Evolutionary conservation across 352 stramenopile genomes (phyloP), one percentile per base, ranked within the genome.

Genomic region (Pythium aquatile): DNA sequence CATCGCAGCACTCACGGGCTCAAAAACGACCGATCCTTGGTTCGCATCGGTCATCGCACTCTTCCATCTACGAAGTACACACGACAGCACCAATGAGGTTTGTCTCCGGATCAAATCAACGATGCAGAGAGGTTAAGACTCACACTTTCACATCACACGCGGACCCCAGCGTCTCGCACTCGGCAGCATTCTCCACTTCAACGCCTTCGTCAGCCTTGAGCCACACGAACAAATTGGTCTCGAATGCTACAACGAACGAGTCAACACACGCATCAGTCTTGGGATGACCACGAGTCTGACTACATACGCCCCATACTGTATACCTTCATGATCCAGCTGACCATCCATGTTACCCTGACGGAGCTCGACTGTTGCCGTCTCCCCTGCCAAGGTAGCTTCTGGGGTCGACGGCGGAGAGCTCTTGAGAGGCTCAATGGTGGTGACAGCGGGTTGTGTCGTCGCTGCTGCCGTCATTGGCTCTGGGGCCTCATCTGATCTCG

Each of bases 181-280:
- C 66, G 0, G 47, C 42, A 2, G 72, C 24, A 29, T 79, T 72
- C 9, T 81, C 70, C 8, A 90, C 67, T 20, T 88, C 61, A 1
- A 90, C 77, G 20, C 79, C 81, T 29, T 66, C 71, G 54, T 90
- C 77, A 5, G 75, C 75, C 20, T 76, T 72, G 10, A 90, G 66
- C 81, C 81, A 90, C 46, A 83, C 10, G 2, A 74, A 30, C 16
- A 88, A 52, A 14, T 76, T 73, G 10, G 59, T 53, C 8, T 70
- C 55, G 47, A 83, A 64, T 16, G n/a, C 79, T 87, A 24, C 3
- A 30, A 32, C 1, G 20, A 24, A 24, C 20, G 20, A 24, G 20
- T 24, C 20, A 24, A 24, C 20, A 24, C 20, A 24, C 20, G 20
- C 20, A 24, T 24, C 20, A 24, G 20, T 24, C 20, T 24, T 24